Evolutionary conservation across 345 rosid genomes (phyloP), one percentile per base, ranked within the genome.

Genomic region (Eutrema heterophyllum): DNA sequence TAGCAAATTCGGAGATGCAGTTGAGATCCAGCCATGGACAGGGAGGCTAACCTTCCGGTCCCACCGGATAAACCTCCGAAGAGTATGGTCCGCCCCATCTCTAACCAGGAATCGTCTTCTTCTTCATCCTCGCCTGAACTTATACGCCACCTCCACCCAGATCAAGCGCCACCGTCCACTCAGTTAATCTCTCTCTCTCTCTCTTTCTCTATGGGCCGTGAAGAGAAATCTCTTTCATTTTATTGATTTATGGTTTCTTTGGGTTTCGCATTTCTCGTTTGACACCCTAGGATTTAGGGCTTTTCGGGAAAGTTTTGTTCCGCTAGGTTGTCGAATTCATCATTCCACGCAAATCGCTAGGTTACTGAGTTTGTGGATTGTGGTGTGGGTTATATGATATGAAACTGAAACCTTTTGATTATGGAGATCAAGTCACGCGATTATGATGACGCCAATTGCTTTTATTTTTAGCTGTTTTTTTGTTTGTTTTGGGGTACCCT

Each of bases 141-240:
- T 26, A 68, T 91, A 72, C 88, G 88, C 76, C 56, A 91, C 69
- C 77, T 94, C 46, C 97, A 88, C 98, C 75, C 79, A n/a, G n/a
- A n/a, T 94, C 81, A 91, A 94, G 85, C 96, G 97, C 70, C 97
- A 94, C 68, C 97, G 96, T 15, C 71, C 91, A 45, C 85, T 85
- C 75, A 89, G 98, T n/a, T 91, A 85, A 61, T 15, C 39, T n/a
- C 33, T 52, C 24, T 29, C 54, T 64, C 39, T 49, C 39, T n/a
- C n/a, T n/a, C n/a, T n/a, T n/a, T n/a, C n/a, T n/a, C n/a, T n/a
- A n/a, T 68, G 21, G 8, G 10, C 27, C 6, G 27, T 63, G 8
- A 3, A 1, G 12, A 10, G 52, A 18, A 58, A 60, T 68, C 29
- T 32, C 15, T 35, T 54, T 38, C 4, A 53, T 9, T 57, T 65